A percentile compares a stretch with the other conserved stretches of the same genome.
phyloP scores from a whole-genome alignment of 495 filamentous ascomycete genomes.

The Lichenothelia convexa region DNA sequence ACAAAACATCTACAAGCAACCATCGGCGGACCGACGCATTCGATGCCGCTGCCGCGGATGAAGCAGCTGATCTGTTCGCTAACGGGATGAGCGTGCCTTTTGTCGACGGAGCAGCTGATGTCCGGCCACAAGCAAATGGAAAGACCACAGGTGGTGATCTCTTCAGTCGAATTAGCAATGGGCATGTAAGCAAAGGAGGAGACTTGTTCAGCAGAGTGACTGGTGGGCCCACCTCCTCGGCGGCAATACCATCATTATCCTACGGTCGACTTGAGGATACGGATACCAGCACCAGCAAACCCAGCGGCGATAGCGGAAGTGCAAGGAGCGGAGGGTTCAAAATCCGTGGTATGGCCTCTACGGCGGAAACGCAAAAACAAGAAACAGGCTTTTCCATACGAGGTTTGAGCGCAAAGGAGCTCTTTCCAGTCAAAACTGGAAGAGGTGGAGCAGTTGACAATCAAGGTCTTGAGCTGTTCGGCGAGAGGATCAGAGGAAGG shows the following conservation, averaged over 20 bases:
- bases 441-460: conserved; percentile 13
- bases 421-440: conserved; percentile 15
- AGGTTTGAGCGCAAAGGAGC: conserved; percentile 9
- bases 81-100: conserved; percentile 4
- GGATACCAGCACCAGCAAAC: not conserved
- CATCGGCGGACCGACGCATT: conserved; percentile 48
- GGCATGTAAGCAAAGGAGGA: no score
- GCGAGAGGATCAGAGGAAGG: conserved; percentile 14
- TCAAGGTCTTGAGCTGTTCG: conserved; percentile 13
- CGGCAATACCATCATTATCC: conserved; percentile 4
- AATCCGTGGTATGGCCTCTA: conserved; percentile 11
- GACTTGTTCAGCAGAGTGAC: not conserved
- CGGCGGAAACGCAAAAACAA: not conserved
- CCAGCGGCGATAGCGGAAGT: not conserved
- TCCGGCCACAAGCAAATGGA: conserved; percentile 1
- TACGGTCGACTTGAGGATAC: not conserved
- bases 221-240: not conserved
- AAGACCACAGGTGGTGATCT: conserved; percentile 5
- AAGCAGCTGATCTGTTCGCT: conserved; percentile 20
- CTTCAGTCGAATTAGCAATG: conserved; percentile 8
- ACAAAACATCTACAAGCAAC: conserved; percentile 31
- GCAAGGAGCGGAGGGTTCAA: conserved; percentile 7
- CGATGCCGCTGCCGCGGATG: conserved; percentile 39
- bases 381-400: conserved; percentile 2
- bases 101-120: conserved; percentile 3